phyloP scores from a whole-genome alignment of 306 rosid genomes.

The Lathyrus sativus region DNA sequence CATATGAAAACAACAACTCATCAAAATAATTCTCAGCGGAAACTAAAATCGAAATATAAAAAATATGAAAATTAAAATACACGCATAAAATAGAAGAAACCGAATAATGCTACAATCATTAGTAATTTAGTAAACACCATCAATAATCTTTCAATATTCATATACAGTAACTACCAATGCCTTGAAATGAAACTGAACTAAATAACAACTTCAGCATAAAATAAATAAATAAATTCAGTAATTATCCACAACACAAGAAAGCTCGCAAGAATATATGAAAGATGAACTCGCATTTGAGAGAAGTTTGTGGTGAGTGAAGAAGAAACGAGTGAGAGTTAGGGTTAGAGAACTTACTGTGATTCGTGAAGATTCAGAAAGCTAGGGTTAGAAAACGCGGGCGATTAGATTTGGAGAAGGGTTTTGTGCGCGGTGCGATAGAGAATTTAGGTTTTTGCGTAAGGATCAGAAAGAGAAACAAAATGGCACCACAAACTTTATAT shows the following conservation, averaged over 20 bases:
- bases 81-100: not conserved
- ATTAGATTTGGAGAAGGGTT: not conserved
- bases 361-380: conserved; percentile 2
- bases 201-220: not conserved
- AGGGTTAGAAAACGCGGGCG: not conserved
- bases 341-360: conserved; percentile 28
- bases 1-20: conserved; percentile 25
- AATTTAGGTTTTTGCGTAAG: conserved; percentile 31
- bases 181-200: conserved; percentile 1
- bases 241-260: conserved; percentile 3
- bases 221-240: not conserved
- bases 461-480: conserved; percentile 12
- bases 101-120: not conserved
- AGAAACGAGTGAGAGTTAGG: not conserved
- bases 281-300: not conserved
- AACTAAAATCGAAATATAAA: not conserved
- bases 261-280: not conserved
- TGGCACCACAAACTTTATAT: not conserved
- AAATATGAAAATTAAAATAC: not conserved
- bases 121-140: not conserved
- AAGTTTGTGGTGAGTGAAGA: not conserved
- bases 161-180: conserved; percentile 5
- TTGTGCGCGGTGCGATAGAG: conserved; percentile 1
- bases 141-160: not conserved
- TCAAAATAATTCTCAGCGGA: conserved; percentile 24